A percentile compares a stretch with the other conserved stretches of the same genome.
Evolutionary conservation across 768 basidiomycete genomes (phyloP).

Genomic region (Fistulinella prunicolor): DNA sequence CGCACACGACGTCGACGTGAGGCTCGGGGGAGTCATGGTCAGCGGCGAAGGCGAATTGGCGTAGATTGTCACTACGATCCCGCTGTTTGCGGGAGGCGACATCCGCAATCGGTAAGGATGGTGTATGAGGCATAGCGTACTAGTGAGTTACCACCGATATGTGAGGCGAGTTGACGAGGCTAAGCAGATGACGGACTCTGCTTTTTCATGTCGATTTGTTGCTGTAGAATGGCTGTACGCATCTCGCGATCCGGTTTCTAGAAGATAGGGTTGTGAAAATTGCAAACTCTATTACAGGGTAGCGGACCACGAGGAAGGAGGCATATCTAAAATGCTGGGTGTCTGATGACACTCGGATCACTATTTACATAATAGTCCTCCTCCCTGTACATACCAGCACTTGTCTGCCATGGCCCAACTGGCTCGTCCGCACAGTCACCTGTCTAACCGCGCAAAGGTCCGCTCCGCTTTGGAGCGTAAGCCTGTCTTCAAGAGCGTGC

Average conservation of each 20-base stretch:
- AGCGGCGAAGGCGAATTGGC: neutral
- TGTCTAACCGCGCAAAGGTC: conserved; percentile 60
- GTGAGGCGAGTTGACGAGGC: no score
- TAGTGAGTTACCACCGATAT: conserved; percentile 1
- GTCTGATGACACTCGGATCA: no score
- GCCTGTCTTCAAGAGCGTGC: conserved; percentile 62
- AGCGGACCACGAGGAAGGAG: no score
- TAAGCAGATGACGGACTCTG: no score
- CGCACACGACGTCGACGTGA: conserved; percentile 7
- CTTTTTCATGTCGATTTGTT: no score
- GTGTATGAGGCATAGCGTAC: conserved; percentile 7
- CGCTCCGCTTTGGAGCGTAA: conserved; percentile 51
- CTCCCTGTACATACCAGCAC: neutral
- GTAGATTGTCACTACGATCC: conserved; percentile 23
- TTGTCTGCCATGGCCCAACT: conserved; percentile 29
- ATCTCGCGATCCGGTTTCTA: no score
- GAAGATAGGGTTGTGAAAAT: no score
- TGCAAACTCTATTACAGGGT: no score
- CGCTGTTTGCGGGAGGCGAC: conserved; percentile 23
- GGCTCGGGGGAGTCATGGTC: conserved; percentile 1
- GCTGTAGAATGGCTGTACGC: no score
- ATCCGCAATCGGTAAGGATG: conserved; percentile 1
- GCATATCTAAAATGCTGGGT: no score
- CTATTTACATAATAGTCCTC: neutral
- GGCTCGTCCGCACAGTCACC: conserved; percentile 52